phyloP scores from a whole-genome alignment of 108 stramenopile species.

The Mediolabrus comicus region DNA sequence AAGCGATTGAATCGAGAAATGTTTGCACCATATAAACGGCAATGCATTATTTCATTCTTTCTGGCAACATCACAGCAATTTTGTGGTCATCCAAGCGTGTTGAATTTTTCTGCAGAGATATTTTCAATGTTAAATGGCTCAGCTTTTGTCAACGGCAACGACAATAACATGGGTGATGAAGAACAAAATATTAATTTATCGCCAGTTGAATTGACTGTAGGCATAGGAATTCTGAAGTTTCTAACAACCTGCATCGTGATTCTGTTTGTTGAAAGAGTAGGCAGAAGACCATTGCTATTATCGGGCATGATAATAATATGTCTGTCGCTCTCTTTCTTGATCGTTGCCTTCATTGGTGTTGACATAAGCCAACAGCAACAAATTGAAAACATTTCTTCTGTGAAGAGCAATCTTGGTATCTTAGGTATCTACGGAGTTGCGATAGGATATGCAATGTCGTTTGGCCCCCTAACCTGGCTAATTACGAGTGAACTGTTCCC shows the following conservation, averaged over 20 bases:
- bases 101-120: slow-evolving; percentile 70
- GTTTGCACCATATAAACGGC: slow-evolving; percentile 41
- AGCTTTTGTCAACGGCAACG: not conserved
- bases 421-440: slow-evolving; percentile 65
- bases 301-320: slow-evolving; percentile 49
- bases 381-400: slow-evolving; percentile 2
- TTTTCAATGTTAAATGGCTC: slow-evolving; percentile 30
- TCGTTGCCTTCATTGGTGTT: slow-evolving; percentile 38
- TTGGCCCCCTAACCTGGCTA: slow-evolving; percentile 73
- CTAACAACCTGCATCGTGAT: slow-evolving; percentile 63
- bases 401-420: slow-evolving; percentile 32
- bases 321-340: slow-evolving; percentile 47
- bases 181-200: slow-evolving; percentile 7
- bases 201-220: slow-evolving; percentile 39
- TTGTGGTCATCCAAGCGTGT: slow-evolving; percentile 70
- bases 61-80: slow-evolving; percentile 68
- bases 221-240: slow-evolving; percentile 69
- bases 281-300: slow-evolving; percentile 55
- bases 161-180: not conserved
- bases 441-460: slow-evolving; percentile 65
- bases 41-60: slow-evolving; percentile 58
- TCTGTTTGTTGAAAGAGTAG: slow-evolving; percentile 55
- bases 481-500: slow-evolving; percentile 72
- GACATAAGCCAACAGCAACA: not conserved
- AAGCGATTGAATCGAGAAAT: slow-evolving; percentile 10